Evolutionary conservation across 495 filamentous ascomycete species (phyloP), one percentile per base, ranked within the genome.

Genomic region (Neurospora tetraspora): DNA sequence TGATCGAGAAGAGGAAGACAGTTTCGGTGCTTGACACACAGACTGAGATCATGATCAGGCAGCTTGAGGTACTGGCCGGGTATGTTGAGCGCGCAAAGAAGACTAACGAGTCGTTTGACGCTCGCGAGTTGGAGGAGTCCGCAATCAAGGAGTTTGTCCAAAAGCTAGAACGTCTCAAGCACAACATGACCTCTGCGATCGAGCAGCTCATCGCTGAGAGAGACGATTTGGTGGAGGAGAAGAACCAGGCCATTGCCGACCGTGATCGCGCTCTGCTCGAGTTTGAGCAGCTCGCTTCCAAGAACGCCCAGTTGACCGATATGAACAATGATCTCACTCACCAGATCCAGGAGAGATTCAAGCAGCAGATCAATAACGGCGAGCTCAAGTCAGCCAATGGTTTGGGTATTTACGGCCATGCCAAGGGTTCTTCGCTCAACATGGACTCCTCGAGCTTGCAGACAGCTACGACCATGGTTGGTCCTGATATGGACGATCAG

Each of bases 1-100:
- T 99, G 14, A 87, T 91, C 40, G 94, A 98, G 81, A 98, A 98
- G 84, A 89, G 96, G 65, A 97, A 94, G 74, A 98, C 95, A 2
- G 94, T 99, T 77, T 94, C 96, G n/a, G 92, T 94, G 12, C 85
- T 99, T 27, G 95, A 98, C 80, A 93, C 94, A 1, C 92, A 97
- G 81, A 91, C 94, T 36, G 96, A 99, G 80, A 94, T 98, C 75
- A 94, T 97, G 77, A 89, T 99, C 71, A 90, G 93, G 27, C 94
- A 99, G 78, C 86, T 99, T 31, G 92, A 94, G 73, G 90, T 94
- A 14, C 88, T 98, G 74, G 93, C 86, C 43, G 84, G 85, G n/a
- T 87, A 85, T 71, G 85, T 89, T 9, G 86, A 89, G 74, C 83
- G 80, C 61, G 87, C 94, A 7, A 89, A 89, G 75, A 93, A 96